These are phyloP conservation scores for Wickerhamiella brachini DNA, from an alignment of 805 yeast species.

Conservation along the genomic window DNA sequence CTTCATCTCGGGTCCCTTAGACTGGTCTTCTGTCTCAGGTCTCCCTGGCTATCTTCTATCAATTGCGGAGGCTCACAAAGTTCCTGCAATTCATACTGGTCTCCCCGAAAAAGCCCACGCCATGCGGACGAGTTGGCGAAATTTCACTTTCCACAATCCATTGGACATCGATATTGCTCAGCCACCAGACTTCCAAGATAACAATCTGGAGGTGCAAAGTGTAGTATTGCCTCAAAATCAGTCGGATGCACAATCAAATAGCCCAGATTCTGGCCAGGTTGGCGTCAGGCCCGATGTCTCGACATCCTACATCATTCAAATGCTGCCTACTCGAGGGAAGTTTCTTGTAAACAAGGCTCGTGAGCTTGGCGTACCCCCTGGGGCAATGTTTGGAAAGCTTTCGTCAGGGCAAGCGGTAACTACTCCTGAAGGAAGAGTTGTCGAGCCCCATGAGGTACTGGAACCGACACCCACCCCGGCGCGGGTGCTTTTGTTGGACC, in stretches of 20 bases:
- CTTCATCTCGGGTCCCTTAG: slow-evolving; percentile 63
- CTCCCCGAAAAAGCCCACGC: slow-evolving; percentile 38
- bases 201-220: slow-evolving; percentile 17
- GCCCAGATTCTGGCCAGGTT: too few relatives aligned
- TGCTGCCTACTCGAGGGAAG: slow-evolving; percentile 60
- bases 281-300: too few relatives aligned
- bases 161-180: slow-evolving; percentile 39
- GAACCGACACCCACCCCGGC: slow-evolving; percentile 45
- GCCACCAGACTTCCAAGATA: slow-evolving; percentile 20
- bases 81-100: slow-evolving; percentile 20
- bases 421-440: slow-evolving; percentile 39
- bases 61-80: slow-evolving; percentile 46
- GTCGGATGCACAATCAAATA: too few relatives aligned
- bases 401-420: slow-evolving; percentile 46
- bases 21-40: slow-evolving; percentile 81
- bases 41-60: slow-evolving; percentile 81
- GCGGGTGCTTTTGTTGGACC: slow-evolving; percentile 55
- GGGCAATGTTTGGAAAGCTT: slow-evolving; percentile 43
- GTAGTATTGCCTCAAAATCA: slow-evolving; percentile 7
- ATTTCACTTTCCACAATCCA: slow-evolving; percentile 61
- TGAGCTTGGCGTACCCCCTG: slow-evolving; percentile 54
- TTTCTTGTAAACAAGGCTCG: slow-evolving; percentile 55
- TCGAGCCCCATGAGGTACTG: slow-evolving; percentile 60
- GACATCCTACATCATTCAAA: slow-evolving; percentile 52
- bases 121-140: slow-evolving; percentile 69